phyloP scores from a whole-genome alignment of 179 eudicot genomes.

The Beta lomatogona region DNA sequence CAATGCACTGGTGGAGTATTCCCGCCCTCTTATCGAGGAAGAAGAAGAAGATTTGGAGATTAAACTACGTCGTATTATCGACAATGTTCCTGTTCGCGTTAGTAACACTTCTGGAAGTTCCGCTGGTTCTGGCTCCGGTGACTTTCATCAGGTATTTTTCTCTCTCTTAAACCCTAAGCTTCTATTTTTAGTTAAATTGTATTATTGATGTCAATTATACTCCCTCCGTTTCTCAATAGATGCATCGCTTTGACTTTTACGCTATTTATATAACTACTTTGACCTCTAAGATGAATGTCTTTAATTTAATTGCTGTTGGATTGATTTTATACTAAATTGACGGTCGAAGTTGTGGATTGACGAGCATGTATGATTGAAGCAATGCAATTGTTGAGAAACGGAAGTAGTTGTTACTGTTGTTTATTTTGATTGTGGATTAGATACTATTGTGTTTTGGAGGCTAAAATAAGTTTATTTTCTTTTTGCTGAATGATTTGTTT shows the following conservation, averaged over 20 bases:
- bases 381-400: too few species aligned
- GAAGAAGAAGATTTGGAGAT: slow-evolving; percentile 90
- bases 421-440: not conserved
- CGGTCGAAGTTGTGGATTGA: too few species aligned
- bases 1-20: slow-evolving; percentile 73
- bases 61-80: slow-evolving; percentile 87
- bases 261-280: not conserved
- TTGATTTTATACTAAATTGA: too few species aligned
- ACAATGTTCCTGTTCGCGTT: slow-evolving; percentile 92
- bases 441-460: not conserved
- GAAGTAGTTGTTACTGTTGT: too few species aligned
- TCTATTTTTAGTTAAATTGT: not conserved
- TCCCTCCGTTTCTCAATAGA: too few species aligned
- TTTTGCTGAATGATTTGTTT: too few species aligned
- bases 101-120: slow-evolving; percentile 95
- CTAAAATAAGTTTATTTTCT: not conserved
- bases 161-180: not conserved
- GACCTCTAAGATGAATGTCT: not conserved
- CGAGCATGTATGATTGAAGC: too few species aligned
- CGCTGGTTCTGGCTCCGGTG: slow-evolving; percentile 99
- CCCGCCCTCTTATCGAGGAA: slow-evolving; percentile 51
- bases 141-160: slow-evolving; percentile 79
- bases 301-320: not conserved
- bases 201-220: too few species aligned
- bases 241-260: too few species aligned